Evolutionary conservation across 2,329 filamentous ascomycete genomes (phyloP).

Genomic region (Neonectria coccinea): DNA sequence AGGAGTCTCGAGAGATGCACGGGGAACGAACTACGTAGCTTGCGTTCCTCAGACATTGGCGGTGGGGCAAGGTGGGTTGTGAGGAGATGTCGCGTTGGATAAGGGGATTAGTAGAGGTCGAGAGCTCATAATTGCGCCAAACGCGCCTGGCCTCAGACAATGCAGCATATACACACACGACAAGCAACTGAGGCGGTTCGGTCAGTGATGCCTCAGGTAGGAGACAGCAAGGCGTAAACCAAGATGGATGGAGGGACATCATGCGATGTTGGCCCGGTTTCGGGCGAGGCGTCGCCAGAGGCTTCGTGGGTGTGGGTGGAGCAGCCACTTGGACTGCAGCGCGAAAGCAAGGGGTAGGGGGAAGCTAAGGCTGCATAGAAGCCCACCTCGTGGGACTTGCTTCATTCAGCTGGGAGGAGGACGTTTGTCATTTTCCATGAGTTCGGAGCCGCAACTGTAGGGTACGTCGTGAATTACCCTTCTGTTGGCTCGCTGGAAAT

Average conservation of each 20-base stretch:
- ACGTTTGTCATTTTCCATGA: conserved; percentile 3
- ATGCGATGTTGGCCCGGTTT: conserved; percentile 37
- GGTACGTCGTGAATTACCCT: conserved; percentile 26
- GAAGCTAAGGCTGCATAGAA: conserved; percentile 43
- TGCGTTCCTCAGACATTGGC: conserved; percentile 9
- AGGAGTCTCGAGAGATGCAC: conserved; percentile 1
- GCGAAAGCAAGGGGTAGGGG: conserved; percentile 38
- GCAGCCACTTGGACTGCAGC: conserved; percentile 32
- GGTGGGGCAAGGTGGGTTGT: neutral
- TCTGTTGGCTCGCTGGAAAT: conserved; percentile 1
- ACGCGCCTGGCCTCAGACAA: neutral
- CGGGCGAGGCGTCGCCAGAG: conserved; percentile 17
- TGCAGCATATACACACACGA: neutral
- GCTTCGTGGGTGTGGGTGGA: conserved; percentile 38
- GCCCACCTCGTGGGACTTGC: conserved; percentile 40
- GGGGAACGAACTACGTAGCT: neutral
- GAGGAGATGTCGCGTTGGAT: neutral
- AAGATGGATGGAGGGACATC: conserved; percentile 30
- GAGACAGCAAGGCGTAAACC: neutral
- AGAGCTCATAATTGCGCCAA: neutral
- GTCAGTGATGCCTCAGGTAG: neutral
- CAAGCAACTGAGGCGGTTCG: neutral
- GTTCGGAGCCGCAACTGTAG: conserved; percentile 28
- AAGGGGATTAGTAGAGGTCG: neutral
- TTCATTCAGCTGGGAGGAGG: conserved; percentile 22